These are phyloP conservation scores for Raffaelea albimanens DNA, from an alignment of 2,329 filamentous ascomycete species.

Conservation along the genomic window DNA sequence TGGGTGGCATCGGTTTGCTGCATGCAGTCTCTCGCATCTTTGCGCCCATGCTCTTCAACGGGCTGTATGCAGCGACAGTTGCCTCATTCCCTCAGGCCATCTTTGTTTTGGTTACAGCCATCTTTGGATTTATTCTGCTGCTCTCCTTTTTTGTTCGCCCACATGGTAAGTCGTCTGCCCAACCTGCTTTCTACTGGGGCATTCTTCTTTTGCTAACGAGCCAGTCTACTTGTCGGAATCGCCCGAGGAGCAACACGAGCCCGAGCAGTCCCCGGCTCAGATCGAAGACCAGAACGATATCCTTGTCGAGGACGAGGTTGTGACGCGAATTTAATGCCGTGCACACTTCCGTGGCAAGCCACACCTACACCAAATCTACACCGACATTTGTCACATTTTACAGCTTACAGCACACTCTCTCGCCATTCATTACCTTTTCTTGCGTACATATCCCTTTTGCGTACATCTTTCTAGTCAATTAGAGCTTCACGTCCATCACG, in stretches of 20 bases:
- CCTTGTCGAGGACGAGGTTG: constrained; percentile 15
- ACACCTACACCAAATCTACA: no score
- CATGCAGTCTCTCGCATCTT: constrained; percentile 74
- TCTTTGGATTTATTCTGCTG: constrained; percentile 58
- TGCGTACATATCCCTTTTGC: no score
- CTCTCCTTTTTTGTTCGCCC: constrained; percentile 64
- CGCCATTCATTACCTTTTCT: no score
- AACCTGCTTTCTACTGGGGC: not conserved
- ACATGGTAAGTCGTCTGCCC: constrained; percentile 49
- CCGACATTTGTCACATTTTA: no score
- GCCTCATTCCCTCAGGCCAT: constrained; percentile 69
- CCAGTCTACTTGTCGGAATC: constrained; percentile 12
- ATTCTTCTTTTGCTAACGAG: not conserved
- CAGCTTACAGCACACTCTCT: no score
- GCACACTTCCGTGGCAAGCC: not conserved
- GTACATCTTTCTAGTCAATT: no score
- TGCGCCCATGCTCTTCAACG: constrained; percentile 74
- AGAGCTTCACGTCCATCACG: no score
- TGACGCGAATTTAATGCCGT: constrained; percentile 12
- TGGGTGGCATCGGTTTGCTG: constrained; percentile 78
- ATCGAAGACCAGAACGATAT: constrained; percentile 4
- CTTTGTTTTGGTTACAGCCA: constrained; percentile 61
- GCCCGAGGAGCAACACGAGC: not conserved
- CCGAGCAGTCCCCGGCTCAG: not conserved
- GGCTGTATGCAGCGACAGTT: constrained; percentile 77